Conservation (phyloP, 2,329 filamentous ascomycete species). For the Dendryphion nanum region DNA sequence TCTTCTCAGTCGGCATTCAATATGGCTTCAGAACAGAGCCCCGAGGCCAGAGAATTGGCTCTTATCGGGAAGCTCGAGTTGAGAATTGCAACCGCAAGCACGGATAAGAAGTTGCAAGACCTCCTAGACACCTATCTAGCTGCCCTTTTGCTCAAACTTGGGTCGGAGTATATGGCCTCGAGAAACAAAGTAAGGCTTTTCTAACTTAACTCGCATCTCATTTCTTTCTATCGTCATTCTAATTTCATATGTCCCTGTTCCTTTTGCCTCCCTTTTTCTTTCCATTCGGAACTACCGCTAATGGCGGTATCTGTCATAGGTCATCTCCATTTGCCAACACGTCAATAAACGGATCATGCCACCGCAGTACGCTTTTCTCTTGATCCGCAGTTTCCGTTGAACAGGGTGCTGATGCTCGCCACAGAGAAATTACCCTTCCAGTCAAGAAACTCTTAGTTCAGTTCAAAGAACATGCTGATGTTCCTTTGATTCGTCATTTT, state of each 20-base stretch:
- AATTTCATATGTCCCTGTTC: slow-evolving; percentile 2
- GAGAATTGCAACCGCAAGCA: slow-evolving; percentile 76
- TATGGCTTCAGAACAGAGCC: slow-evolving; percentile 31
- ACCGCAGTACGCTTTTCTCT: slow-evolving; percentile 42
- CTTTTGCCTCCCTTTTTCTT: background rate
- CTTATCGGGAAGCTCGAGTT: slow-evolving; percentile 85
- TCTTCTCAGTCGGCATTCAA: slow-evolving; percentile 6
- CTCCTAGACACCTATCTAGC: slow-evolving; percentile 77
- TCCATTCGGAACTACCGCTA: slow-evolving; percentile 25
- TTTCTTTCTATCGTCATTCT: background rate
- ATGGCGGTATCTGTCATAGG: slow-evolving; percentile 40
- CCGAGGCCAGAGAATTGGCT: slow-evolving; percentile 71
- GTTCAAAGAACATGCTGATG: slow-evolving; percentile 72
- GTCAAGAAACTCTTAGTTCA: slow-evolving; percentile 83
- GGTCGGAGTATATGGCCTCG: slow-evolving; percentile 75
- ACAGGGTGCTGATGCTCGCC: slow-evolving; percentile 13
- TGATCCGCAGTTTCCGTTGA: background rate
- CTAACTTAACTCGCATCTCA: background rate
- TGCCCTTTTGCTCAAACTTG: slow-evolving; percentile 81
- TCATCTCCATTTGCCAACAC: slow-evolving; percentile 70
- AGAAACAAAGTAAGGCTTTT: slow-evolving; percentile 63
- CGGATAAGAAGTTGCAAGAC: slow-evolving; percentile 77
- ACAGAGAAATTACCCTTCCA: slow-evolving; percentile 68
- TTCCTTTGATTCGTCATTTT: slow-evolving; percentile 77
- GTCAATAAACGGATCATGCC: slow-evolving; percentile 64